Conservation (phyloP, 768 basidiomycete genomes). For the Boletus rubescentipes region DNA sequence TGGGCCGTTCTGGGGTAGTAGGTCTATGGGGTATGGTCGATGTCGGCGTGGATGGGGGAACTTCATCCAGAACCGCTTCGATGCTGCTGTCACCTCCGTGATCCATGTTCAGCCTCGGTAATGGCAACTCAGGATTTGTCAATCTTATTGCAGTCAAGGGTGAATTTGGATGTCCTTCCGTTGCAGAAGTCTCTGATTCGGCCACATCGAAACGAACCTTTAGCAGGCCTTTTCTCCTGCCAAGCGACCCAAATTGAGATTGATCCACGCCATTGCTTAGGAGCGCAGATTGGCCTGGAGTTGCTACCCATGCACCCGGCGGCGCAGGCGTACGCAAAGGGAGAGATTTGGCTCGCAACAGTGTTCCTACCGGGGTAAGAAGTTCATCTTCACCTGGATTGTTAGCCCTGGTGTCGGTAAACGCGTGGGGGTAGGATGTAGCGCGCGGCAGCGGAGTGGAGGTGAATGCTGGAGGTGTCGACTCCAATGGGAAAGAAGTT, state of each 20-base stretch:
- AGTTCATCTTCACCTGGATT: slow-evolving; percentile 23
- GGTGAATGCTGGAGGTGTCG: slow-evolving; percentile 25
- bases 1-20: slow-evolving; percentile 22
- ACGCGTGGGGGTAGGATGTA: slow-evolving; percentile 10
- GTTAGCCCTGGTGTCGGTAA: slow-evolving; percentile 18
- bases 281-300: slow-evolving; percentile 42
- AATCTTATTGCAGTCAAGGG: slow-evolving; percentile 30
- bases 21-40: slow-evolving; percentile 10
- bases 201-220: slow-evolving; percentile 72
- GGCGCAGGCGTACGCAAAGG: slow-evolving; percentile 61
- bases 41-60: neutral
- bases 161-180: slow-evolving; percentile 26
- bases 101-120: neutral
- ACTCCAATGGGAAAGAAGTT: slow-evolving; percentile 21
- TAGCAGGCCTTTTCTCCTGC: slow-evolving; percentile 52
- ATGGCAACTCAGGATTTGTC: slow-evolving; percentile 21
- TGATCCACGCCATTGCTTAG: slow-evolving; percentile 21
- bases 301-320: slow-evolving; percentile 66
- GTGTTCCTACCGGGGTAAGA: slow-evolving; percentile 47
- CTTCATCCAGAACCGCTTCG: slow-evolving; percentile 6
- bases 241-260: slow-evolving; percentile 35
- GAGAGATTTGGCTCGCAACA: slow-evolving; percentile 48
- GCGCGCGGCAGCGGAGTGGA: slow-evolving; percentile 27
- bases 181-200: slow-evolving; percentile 34
- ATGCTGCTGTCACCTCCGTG: slow-evolving; percentile 7